Base-by-base conservation (phyloP, 352 stramenopile genomes). In the Phytophthora citrophthora region DNA sequence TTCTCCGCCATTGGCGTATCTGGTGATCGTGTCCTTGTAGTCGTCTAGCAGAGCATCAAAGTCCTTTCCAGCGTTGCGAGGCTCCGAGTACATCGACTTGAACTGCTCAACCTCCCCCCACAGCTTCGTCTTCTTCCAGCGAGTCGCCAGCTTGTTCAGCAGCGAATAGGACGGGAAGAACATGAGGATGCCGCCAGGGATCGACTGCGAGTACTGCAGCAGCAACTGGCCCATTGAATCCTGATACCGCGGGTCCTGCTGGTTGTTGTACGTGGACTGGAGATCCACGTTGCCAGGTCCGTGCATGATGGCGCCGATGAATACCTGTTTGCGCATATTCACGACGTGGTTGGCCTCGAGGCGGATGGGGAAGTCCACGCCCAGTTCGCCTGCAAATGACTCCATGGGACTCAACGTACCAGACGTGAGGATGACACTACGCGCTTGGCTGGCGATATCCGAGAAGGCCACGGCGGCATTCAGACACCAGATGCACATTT, bases 391-490 rank as follows among this genome's bases (percentile, higher is more conserved):
- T 2, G 80, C 86, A 63, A 95, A 95, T n/a, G 88, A 94, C 5
- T 94, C 88, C 86, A 96, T 94, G 4, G 89, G 89, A 51, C 84
- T 93, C 26, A 96, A 60, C 12, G 89, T 96, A 11, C 89, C 89
- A 4, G 86, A 95, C 16, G 89, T 94, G 16, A 96, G 62, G 54
- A 96, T 89, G 15, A 96, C 85, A 23, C 79, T 91, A 11, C 81
- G 82, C 1, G 77, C 78, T 54, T 90, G 52, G 27, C 57, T 78
- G 18, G 83, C 70, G 16, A 96, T 75, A 52, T 96, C 89, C 3
- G 81, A 84, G 61, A 96, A 95, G 2, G 86, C 89, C 6, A 96
- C 87, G 0, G 83, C 87, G 1, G 87, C 86, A 62, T 94, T 92
- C 2, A 96, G 60, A 38, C 89, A 96, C 89, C 89, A 96, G 16